Evolutionary conservation across 202 grass and related monocot genomes (phyloP), one percentile per base, ranked within the genome.

Genomic region (Panicum hallii): DNA sequence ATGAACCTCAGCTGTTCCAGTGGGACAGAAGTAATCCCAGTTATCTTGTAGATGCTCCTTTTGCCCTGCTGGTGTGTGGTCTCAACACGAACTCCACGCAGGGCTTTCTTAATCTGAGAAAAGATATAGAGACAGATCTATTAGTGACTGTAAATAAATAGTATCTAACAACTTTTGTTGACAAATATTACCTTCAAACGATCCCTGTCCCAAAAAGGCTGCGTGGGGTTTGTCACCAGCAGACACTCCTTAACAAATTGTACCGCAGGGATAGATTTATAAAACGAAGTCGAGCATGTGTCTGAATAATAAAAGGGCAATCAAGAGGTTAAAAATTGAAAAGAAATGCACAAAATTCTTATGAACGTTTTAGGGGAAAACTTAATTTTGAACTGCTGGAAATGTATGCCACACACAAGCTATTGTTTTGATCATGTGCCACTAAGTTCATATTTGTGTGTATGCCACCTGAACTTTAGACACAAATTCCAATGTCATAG

Each of bases 251-350:
- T 0, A 19, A 83, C 91, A 90, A 89, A 98, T 14, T 95, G 41
- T 77, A 95, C 49, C 48, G 95, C 91, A 2, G 68, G 42, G 72
- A 88, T 44, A 47, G 89, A 49, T 75, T 90, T 83, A 64, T 88
- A 93, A 45, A 98, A 98, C 9, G 95, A 67, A 17, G 93, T 92
- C 2, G 93, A 87, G 4, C 93, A 95, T 81, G 79, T 93, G 46
- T 98, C 95, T 98, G 77, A 50, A 78, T 56, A 43, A 30, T 23
- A 67, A 40, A 89, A 74, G 50, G 45, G 19, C 38, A 52, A 58
- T 46, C 53, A 73, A 88, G 60, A 69, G 65, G 66, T 67, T 13
- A n/a, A 82, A 68, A n/a, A 67, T 38, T 34, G 7, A 78, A 91
- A 69, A 71, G 0, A 55, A 30, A 75, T 72, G 38, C 50, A 75